Evolutionary conservation across 768 basidiomycete genomes (phyloP).

Genomic region (Panellus pusillus): DNA sequence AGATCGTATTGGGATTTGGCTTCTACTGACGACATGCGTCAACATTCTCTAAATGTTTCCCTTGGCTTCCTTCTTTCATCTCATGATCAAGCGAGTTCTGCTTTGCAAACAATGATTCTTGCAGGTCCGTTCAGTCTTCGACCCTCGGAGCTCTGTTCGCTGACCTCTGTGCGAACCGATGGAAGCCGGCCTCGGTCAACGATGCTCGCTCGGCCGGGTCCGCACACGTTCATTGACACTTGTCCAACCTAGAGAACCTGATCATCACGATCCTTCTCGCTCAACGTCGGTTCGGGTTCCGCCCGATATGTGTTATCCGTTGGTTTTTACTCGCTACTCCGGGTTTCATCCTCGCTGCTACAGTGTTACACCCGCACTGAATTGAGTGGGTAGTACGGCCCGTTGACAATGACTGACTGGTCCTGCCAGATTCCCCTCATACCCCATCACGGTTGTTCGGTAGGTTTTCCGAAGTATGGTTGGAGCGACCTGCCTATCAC

Average conservation of each 20-base stretch:
- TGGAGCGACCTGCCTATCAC: background rate
- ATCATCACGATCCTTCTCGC: too few species aligned
- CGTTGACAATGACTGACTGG: background rate
- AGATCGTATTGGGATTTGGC: too few species aligned
- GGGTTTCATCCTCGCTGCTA: too few species aligned
- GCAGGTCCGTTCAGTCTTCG: background rate
- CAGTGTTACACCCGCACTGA: background rate
- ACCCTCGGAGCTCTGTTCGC: slow-evolving; percentile 3
- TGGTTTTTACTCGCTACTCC: too few species aligned
- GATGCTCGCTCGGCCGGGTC: slow-evolving; percentile 10
- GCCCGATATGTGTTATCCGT: too few species aligned
- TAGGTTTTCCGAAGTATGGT: background rate
- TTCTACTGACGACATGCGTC: too few species aligned
- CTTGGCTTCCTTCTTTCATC: too few species aligned
- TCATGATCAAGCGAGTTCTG: background rate
- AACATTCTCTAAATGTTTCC: too few species aligned
- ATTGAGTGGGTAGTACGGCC: background rate
- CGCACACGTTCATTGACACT: too few species aligned
- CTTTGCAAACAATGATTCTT: too few species aligned
- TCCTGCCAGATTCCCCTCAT: background rate
- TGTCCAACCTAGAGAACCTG: background rate
- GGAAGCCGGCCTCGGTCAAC: slow-evolving; percentile 10
- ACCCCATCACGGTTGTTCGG: background rate
- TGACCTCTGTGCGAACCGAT: slow-evolving; percentile 1
- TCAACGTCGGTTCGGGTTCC: too few species aligned